Conservation (phyloP, 805 yeast species). For the Cyberlindnera nakhonratchasimensis region DNA sequence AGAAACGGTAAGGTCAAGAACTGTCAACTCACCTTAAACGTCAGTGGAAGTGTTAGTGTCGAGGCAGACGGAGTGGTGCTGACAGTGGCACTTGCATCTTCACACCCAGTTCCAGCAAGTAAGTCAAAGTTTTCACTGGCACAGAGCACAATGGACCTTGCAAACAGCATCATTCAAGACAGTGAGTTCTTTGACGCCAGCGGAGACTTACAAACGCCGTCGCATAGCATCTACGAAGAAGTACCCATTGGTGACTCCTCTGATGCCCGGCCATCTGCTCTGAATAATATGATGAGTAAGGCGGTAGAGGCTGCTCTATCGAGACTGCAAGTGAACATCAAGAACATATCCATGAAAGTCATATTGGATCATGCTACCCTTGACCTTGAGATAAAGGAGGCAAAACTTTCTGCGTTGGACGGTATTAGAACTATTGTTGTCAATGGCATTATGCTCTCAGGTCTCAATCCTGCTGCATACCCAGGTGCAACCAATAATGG, state of each 20-base stretch:
- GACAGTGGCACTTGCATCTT: slow-evolving; percentile 36
- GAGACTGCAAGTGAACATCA: slow-evolving; percentile 50
- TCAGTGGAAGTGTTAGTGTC: slow-evolving; percentile 67
- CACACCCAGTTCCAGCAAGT: slow-evolving; percentile 15
- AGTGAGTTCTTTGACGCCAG: slow-evolving; percentile 12
- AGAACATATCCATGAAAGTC: slow-evolving; percentile 44
- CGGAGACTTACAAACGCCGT: slow-evolving; percentile 12
- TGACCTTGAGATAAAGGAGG: slow-evolving; percentile 33
- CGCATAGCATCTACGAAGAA: slow-evolving; percentile 8
- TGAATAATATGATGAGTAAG: slow-evolving; percentile 55
- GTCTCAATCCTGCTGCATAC: slow-evolving; percentile 38
- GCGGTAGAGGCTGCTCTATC: slow-evolving; percentile 69
- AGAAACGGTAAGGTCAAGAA: slow-evolving; percentile 57
- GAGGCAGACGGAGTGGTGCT: slow-evolving; percentile 54
- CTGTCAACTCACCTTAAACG: slow-evolving; percentile 56
- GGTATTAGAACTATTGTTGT: slow-evolving; percentile 43
- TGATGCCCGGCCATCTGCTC: slow-evolving; percentile 31
- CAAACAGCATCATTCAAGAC: slow-evolving; percentile 43
- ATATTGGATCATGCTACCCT: slow-evolving; percentile 43
- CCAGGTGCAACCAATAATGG: slow-evolving; percentile 18
- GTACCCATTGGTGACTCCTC: slow-evolving; percentile 20
- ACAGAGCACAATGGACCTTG: slow-evolving; percentile 72
- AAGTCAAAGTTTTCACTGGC: slow-evolving; percentile 51
- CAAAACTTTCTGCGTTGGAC: slow-evolving; percentile 38
- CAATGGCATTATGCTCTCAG: slow-evolving; percentile 38